Conservation (phyloP, 2,329 filamentous ascomycete species). For the Penicillium sp. region DNA sequence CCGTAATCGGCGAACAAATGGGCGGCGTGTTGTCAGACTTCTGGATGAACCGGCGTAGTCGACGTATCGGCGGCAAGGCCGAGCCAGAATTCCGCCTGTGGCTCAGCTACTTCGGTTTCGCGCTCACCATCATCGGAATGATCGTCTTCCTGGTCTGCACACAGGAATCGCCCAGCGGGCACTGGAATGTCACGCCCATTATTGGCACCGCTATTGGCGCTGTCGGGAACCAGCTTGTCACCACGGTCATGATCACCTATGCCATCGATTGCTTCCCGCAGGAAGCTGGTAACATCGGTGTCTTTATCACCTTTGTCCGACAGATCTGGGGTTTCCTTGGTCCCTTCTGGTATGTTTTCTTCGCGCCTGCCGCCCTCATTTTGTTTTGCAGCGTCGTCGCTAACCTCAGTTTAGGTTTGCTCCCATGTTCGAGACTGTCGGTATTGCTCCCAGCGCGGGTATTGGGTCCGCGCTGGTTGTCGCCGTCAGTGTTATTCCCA, state of each 20-base stretch:
- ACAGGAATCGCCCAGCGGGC: conserved; percentile 41
- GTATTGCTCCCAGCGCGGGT: conserved; percentile 30
- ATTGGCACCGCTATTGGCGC: conserved; percentile 54
- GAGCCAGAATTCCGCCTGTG: conserved; percentile 57
- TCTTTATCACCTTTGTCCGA: conserved; percentile 59
- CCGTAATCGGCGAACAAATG: conserved; percentile 58
- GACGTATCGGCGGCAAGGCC: conserved; percentile 35
- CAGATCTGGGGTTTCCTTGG: conserved; percentile 39
- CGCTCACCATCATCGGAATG: conserved; percentile 52
- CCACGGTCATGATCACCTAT: conserved; percentile 60
- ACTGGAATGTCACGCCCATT: conserved; percentile 58
- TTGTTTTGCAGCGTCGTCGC: not conserved
- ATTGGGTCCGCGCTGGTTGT: conserved; percentile 31
- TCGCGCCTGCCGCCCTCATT: not conserved
- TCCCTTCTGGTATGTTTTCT: conserved; percentile 35
- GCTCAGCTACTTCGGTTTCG: conserved; percentile 55
- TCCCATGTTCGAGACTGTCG: conserved; percentile 34
- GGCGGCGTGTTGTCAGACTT: conserved; percentile 55
- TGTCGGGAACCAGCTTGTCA: conserved; percentile 61
- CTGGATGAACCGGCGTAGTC: conserved; percentile 52
- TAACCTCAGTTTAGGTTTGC: conserved; percentile 30
- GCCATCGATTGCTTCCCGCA: conserved; percentile 58
- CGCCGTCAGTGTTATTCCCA: conserved; percentile 31
- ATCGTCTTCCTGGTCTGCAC: conserved; percentile 58
- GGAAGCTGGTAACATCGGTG: conserved; percentile 57